Percentiles rank a stretch among this genome's conserved stretches.
phyloP scores from a whole-genome alignment of 441 rosid genomes.

The Pelargonium cotyledonis region DNA sequence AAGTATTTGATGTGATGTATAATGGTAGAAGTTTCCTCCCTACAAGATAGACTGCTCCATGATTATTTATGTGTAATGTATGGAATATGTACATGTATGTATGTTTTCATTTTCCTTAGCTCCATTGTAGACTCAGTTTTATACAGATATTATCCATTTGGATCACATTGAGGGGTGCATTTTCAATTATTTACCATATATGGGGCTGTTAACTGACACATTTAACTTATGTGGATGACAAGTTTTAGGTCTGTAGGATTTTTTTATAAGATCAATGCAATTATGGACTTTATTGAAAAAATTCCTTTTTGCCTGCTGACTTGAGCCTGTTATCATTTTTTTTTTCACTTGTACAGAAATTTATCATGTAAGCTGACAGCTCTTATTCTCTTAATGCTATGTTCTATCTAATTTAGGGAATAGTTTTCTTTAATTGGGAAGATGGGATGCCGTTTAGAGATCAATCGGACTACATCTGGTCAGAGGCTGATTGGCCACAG shows the following conservation, averaged over 20 bases:
- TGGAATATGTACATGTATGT: background rate
- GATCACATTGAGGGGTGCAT: background rate
- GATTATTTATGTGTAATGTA: background rate
- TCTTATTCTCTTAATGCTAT: background rate
- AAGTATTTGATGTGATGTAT: background rate
- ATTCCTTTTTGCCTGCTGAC: background rate
- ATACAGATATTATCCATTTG: background rate
- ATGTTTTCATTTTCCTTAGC: background rate
- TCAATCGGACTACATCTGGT: conserved; percentile 57
- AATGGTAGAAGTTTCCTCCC: background rate
- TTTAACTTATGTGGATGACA: conserved; percentile 1
- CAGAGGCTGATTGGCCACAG: conserved; percentile 84
- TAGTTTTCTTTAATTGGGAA: conserved; percentile 66
- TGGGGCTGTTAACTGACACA: background rate
- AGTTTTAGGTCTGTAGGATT: conserved; percentile 14
- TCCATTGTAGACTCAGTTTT: background rate
- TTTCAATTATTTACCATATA: background rate
- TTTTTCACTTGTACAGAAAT: background rate
- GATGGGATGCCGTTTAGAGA: conserved; percentile 35
- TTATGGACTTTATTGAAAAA: background rate
- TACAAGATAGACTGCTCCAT: background rate
- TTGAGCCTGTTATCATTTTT: background rate
- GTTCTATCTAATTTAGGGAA: conserved; percentile 49
- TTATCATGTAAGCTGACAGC: background rate
- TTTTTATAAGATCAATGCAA: background rate